Evolutionary conservation across 768 basidiomycete genomes (phyloP), one percentile per base, ranked within the genome.

Genomic region (Leucogyrophana mollusca): DNA sequence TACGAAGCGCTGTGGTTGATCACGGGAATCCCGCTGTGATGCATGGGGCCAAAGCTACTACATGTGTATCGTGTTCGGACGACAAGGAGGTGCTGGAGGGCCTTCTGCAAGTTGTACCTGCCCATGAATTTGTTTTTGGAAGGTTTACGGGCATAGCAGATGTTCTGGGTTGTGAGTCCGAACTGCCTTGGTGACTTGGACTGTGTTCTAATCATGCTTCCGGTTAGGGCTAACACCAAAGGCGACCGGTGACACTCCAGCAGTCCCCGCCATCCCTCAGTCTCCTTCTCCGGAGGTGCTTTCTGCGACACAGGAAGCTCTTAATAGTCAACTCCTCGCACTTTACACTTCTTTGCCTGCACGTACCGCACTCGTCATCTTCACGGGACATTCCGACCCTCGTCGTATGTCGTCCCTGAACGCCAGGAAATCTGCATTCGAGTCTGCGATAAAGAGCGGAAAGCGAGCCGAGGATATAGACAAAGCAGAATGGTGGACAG

Each of bases 331-430:
- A 6, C 76, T 97, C 4, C 62, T 66, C 30, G 57, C 67, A 2
- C 68, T 97, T 0, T 83, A 94, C 57, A 69, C 75, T 0, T 62
- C 82, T 0, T 77, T 98, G 0, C 93, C 94, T 0, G 62, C 84
- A 2, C 80, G 84, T 17, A 91, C 94, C 0, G 93, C 92, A 0
- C 63, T 97, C 17, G 67, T 97, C 43, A 72, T 98, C 32, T 83
- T 96, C 59, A 90, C 87, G 0, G 94, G 94, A 1, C 92, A 97
- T 58, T 83, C 84, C 0, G 90, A 96, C 62, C 94, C 94, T 0
- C 80, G 90, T 0, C 70, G 64, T 6, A 93, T 95, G 90, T 72
- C 86, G 3, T 62, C 74, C 20, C 69, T 98, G 17, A 84, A 83
- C 53, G 78, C 78, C 4, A 74, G 84, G 40, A 87, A 91, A 65